These are phyloP conservation scores for Leishmania martiniquensis DNA, from an alignment of 208 protist genomes.

Conservation along the genomic window DNA sequence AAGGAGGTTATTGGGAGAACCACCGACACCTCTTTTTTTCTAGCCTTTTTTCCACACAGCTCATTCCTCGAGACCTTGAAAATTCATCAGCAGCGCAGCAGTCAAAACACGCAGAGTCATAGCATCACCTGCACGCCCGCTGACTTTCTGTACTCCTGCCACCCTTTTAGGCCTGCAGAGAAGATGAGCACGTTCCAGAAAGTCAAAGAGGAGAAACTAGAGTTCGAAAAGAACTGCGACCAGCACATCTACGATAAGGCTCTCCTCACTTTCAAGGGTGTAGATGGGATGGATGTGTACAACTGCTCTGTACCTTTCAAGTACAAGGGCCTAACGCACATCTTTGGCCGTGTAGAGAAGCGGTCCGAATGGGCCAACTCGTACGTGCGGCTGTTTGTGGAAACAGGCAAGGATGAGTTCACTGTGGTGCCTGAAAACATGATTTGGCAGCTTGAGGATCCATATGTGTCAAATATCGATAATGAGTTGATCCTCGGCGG, in stretches of 20 bases:
- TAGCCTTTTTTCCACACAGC: neutral
- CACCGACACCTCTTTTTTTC: neutral
- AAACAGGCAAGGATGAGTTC: constrained; percentile 65
- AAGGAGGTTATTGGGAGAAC: neutral
- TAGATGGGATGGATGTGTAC: constrained; percentile 75
- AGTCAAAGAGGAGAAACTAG: constrained; percentile 44
- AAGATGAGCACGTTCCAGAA: constrained; percentile 40
- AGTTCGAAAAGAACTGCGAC: constrained; percentile 50
- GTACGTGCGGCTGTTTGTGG: constrained; percentile 52
- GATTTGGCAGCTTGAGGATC: constrained; percentile 53
- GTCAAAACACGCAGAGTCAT: neutral
- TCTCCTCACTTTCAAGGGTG: constrained; percentile 60
- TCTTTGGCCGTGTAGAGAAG: constrained; percentile 64
- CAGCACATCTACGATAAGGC: constrained; percentile 49
- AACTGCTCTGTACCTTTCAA: constrained; percentile 71
- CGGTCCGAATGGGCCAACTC: constrained; percentile 66
- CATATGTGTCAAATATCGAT: constrained; percentile 46
- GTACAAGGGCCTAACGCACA: constrained; percentile 51
- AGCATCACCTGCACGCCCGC: neutral
- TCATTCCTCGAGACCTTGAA: neutral
- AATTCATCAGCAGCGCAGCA: neutral
- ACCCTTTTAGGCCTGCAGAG: neutral
- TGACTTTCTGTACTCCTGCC: neutral
- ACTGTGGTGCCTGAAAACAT: constrained; percentile 38
- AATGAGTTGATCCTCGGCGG: constrained; percentile 55